Evolutionary conservation across 2,329 filamentous ascomycete genomes (phyloP), one percentile per base, ranked within the genome.

Genomic region (Epichloe amarillans): DNA sequence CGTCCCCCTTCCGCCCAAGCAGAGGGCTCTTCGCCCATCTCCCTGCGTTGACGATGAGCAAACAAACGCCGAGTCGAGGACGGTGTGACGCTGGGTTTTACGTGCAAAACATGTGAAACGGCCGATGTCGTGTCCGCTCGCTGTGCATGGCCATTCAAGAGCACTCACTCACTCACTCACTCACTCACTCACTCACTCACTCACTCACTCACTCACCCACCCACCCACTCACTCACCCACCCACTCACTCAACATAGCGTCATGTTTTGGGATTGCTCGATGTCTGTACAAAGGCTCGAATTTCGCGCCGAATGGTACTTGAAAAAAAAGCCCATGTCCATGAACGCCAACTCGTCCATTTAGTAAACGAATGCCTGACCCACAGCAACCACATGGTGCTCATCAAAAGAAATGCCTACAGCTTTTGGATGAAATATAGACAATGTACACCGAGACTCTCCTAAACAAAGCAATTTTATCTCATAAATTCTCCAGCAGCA

Each of bases 401-500:
- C 7, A 15, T 50, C 15, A 44, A 21, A 50, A 37, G 17, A 33
- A 39, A 45, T 46, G 21, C 40, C 38, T 33, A 44, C 19, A 12
- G 10, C 10, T 26, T 41, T 42, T 21, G n/a, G 12, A n/a, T 38
- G 17, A 23, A 38, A 40, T 10, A 5, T 6, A 17, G 33, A 11
- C n/a, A 26, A 36, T 42, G 17, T 40, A 43, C 41, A 50, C 23
- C n/a, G 3, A 49, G 21, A 46, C 14, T 30, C 30, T 40, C 37
- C 15, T 33, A n/a, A 6, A 8, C 3, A 44, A n/a, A 14, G 19
- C 17, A 42, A 55, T 50, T 37, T 62, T 62, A 69, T 55, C 15
- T 62, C 62, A 69, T 55, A 84, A 61, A 67, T 77, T 80, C 63
- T 76, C 75, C 52, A 85, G 65, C 55, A 85, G 65, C 53, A 85